Evolutionary conservation across 148 eudicot genomes (phyloP), one percentile per base, ranked within the genome.

Genomic region (Chenopodium suecicum): DNA sequence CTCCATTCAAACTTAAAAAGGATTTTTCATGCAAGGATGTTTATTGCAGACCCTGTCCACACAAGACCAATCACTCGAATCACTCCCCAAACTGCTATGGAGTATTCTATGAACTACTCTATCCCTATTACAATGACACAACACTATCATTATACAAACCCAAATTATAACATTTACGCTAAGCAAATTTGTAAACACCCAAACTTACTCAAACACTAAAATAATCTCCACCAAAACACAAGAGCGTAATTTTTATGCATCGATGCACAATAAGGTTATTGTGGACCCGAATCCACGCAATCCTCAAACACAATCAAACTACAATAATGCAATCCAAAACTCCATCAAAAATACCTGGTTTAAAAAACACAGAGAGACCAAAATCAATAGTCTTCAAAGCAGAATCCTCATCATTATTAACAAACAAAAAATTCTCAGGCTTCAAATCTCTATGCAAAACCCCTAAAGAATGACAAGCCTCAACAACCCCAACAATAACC

Each of bases 401-500:
- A 78, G 79, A 41, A 3, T 85, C 87, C 47, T 85, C 87, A 1
- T 56, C 27, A 70, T 85, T 54, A 48, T 29, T 46, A 68, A 82
- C 79, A 78, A 85, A 85, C 87, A 85, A 85, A 77, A 85, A 85
- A 78, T 85, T 85, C 84, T 85, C 87, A n/a, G 87, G 87, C 67
- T 85, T 85, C 54, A 85, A 69, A 82, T 85, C 87, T 4, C 87
- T 58, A 74, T 85, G 87, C 79, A 85, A 41, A 32, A 85, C 84
- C 10, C 87, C 87, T 41, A 85, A 75, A 12, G 87, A 82, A 78
- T 85, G 87, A 75, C 87, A 85, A 54, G 80, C 72, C 31, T 85
- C 82, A 3, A 85, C 82, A 25, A 85, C 87, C 20, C 87, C 84
- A 62, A 85, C 87, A 74, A 85, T 85, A 1, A 81, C 10, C 84